Percentiles rank a stretch among this genome's conserved stretches.
These are phyloP conservation scores for Pyrenophora seminiperda DNA, from an alignment of 2,329 filamentous ascomycete species.

Conservation along the genomic window DNA sequence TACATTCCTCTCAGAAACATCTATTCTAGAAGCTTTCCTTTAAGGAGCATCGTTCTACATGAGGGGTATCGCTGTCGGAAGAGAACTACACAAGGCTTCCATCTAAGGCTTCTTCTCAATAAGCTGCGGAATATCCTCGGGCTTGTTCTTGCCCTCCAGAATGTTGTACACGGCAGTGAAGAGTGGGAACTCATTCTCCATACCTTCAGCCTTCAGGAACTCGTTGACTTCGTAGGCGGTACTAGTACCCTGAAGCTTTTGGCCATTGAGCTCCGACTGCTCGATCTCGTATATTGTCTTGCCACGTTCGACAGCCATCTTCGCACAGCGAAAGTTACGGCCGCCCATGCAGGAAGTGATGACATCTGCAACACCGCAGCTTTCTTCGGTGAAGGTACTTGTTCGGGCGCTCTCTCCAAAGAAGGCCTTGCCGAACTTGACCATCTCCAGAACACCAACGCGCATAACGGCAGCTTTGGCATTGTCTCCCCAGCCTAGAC, in stretches of 20 bases:
- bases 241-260: constrained; percentile 93
- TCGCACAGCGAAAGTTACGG: constrained; percentile 92
- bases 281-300: constrained; percentile 87
- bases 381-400: constrained; percentile 94
- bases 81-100: not conserved
- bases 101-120: constrained; percentile 46
- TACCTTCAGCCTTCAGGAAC: constrained; percentile 78
- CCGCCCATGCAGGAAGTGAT: constrained; percentile 93
- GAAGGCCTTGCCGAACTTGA: constrained; percentile 92
- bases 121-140: constrained; percentile 79
- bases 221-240: constrained; percentile 90
- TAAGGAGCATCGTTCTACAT: constrained; percentile 7
- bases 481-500: constrained; percentile 96
- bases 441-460: constrained; percentile 93
- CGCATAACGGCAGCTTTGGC: constrained; percentile 99
- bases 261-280: constrained; percentile 86
- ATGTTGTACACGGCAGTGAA: constrained; percentile 89
- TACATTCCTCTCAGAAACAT: no score
- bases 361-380: constrained; percentile 90
- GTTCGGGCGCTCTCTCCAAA: constrained; percentile 81
- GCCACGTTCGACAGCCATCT: constrained; percentile 79
- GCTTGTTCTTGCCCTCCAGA: constrained; percentile 73
- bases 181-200: constrained; percentile 84
- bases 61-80: constrained; percentile 10
- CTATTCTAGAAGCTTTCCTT: not conserved